Evolutionary conservation across 1,284 basidiomycete genomes (phyloP).

Genomic region (Leccinum huronense): DNA sequence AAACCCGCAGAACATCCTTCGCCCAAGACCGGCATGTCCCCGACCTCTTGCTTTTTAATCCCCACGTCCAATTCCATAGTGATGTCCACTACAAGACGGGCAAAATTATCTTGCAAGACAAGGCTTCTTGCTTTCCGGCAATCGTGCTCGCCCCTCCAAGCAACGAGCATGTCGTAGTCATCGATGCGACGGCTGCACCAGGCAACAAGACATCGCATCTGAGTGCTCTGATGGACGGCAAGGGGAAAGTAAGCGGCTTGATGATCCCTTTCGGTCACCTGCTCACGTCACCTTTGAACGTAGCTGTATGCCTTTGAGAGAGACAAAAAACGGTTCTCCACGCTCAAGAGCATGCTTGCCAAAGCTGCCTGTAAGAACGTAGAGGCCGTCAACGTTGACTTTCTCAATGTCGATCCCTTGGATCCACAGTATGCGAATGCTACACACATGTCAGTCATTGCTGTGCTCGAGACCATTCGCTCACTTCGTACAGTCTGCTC

Average conservation of each 20-base stretch:
- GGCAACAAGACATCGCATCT: conserved; percentile 98
- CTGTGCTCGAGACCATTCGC: conserved; percentile 2
- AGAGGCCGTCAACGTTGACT: conserved; percentile 71
- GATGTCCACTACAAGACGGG: conserved; percentile 69
- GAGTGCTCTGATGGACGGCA: conserved; percentile 80
- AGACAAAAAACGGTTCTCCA: conserved; percentile 75
- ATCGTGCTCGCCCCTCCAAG: conserved; percentile 68
- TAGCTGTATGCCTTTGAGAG: conserved; percentile 87
- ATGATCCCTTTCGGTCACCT: neutral
- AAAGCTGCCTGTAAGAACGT: conserved; percentile 82
- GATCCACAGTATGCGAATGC: conserved; percentile 61
- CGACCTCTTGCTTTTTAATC: conserved; percentile 77
- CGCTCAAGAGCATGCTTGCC: conserved; percentile 78
- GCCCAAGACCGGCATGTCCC: conserved; percentile 76
- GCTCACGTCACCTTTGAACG: conserved; percentile 12
- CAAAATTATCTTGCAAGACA: conserved; percentile 92
- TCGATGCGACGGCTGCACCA: conserved; percentile 96
- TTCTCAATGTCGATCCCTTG: conserved; percentile 69
- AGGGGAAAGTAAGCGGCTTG: conserved; percentile 62
- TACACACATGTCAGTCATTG: conserved; percentile 77
- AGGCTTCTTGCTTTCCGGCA: conserved; percentile 96
- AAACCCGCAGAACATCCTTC: conserved; percentile 53
- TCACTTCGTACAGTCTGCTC: conserved; percentile 56
- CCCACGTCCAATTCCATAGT: conserved; percentile 58
- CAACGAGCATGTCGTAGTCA: conserved; percentile 54